phyloP scores from a whole-genome alignment of 2,329 filamentous ascomycete genomes.

The Coniochaeta pulveracea region DNA sequence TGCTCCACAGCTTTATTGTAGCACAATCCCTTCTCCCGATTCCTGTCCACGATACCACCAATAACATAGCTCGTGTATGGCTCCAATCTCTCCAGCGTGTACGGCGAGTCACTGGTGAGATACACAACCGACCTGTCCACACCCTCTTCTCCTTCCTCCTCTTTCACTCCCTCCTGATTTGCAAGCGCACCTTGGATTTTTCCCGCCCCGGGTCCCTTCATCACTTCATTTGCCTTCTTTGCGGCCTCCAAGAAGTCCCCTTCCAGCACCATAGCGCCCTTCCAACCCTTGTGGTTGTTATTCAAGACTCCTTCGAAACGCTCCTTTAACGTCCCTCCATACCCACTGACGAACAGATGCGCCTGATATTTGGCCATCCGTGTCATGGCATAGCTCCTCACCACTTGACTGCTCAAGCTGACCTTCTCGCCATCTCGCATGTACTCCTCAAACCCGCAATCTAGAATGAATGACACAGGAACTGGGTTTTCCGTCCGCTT shows the following conservation, averaged over 20 bases:
- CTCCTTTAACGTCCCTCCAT: conserved; percentile 61
- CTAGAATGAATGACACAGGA: conserved; percentile 72
- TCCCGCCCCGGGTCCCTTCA: conserved; percentile 47
- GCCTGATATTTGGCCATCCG: conserved; percentile 53
- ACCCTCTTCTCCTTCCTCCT: conserved; percentile 17
- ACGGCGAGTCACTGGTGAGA: conserved; percentile 80
- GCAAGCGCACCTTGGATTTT: conserved; percentile 46
- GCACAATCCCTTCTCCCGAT: conserved; percentile 89
- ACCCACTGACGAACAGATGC: conserved; percentile 69
- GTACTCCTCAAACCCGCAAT: conserved; percentile 83
- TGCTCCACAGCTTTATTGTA: conserved; percentile 66
- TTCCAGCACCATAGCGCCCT: conserved; percentile 60
- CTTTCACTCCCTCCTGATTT: conserved; percentile 18
- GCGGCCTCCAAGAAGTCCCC: conserved; percentile 64
- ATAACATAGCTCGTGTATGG: conserved; percentile 88
- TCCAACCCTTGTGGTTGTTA: conserved; percentile 69
- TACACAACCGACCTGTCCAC: conserved; percentile 56
- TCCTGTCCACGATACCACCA: conserved; percentile 90
- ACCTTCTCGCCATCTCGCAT: conserved; percentile 83
- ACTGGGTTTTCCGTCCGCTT: conserved; percentile 34
- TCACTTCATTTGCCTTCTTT: conserved; percentile 52
- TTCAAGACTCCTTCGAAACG: conserved; percentile 68
- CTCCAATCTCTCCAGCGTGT: conserved; percentile 72
- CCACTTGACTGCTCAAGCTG: conserved; percentile 75
- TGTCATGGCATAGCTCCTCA: conserved; percentile 84